Base-by-base conservation (phyloP, 768 basidiomycete genomes). In the Tulasnella calospora region DNA sequence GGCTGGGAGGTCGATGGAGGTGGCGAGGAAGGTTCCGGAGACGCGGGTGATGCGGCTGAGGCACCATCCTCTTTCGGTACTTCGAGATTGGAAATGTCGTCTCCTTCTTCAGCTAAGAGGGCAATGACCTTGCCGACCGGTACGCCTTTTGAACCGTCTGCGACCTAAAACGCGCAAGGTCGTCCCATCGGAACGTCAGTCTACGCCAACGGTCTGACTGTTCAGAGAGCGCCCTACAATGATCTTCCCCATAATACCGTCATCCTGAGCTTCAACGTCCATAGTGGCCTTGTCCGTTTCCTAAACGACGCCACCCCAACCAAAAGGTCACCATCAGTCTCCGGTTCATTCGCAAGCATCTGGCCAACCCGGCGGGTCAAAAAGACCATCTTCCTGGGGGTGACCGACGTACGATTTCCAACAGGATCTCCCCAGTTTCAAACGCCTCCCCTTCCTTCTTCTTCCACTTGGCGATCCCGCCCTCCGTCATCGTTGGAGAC, bases 181-280 rank as follows among this genome's bases (percentile, higher is more conserved):
- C n/a, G n/a, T n/a, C n/a, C n/a, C n/a, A n/a, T n/a, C n/a, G 17
- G 35, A 27, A 13, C n/a, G 46, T 80, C 46, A 57, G 67, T 21
- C n/a, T 21, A 46, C 79, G 40, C 46, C 6, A 33, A 57, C 23
- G 9, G 41, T 0, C 47, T n/a, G n/a, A 7, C 41, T 33, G 2
- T 33, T 1, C 15, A 33, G 61, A 33, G n/a, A 15, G n/a, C 33
- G 61, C 86, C 92, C 75, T 82, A 96, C 96, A 82, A 99, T 81
- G 80, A 99, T 97, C 87, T 94, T 98, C 77, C 92, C 96, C 83
- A 99, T 85, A 21, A 99, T 85, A 80, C 98, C 98, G 82, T 99
- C 96, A 40, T 98, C 97, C 85, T 96, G 96, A 19, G 98, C 96
- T 85, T 99, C 98, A 9, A 99, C 97, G 84, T 99, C 98, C 82